A percentile compares a stretch with the other conserved stretches of the same genome.
These are phyloP conservation scores for Tubosaeta sp. DNA, from an alignment of 768 basidiomycete genomes.

Conservation along the genomic window DNA sequence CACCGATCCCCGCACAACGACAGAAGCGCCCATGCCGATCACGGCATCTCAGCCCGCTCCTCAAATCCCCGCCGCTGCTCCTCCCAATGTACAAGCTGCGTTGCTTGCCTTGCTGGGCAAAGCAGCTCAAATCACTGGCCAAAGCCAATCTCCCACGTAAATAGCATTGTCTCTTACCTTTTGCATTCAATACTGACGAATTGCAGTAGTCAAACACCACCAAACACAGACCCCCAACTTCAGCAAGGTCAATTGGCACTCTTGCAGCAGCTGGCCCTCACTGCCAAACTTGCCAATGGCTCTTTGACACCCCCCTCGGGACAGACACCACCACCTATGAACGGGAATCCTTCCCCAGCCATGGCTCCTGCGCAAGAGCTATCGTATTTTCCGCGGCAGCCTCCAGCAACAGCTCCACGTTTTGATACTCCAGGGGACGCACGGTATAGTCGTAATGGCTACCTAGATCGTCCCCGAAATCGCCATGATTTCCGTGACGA, in stretches of 20 bases:
- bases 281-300: slow-evolving; percentile 41
- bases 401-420: slow-evolving; percentile 16
- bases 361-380: slow-evolving; percentile 17
- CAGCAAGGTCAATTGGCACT: slow-evolving; percentile 61
- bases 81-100: slow-evolving; percentile 50
- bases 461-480: slow-evolving; percentile 42
- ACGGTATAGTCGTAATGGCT: slow-evolving; percentile 29
- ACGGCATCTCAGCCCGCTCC: slow-evolving; percentile 26
- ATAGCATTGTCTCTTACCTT: slow-evolving; percentile 2
- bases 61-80: slow-evolving; percentile 22
- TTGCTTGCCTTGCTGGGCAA: slow-evolving; percentile 67
- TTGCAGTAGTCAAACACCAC: slow-evolving; percentile 53
- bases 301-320: slow-evolving; percentile 22
- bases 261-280: slow-evolving; percentile 72
- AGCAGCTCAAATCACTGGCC: slow-evolving; percentile 47
- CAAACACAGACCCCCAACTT: slow-evolving; percentile 49
- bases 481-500: slow-evolving; percentile 49
- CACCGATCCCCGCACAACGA: slow-evolving; percentile 37
- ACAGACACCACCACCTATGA: slow-evolving; percentile 27
- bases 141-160: slow-evolving; percentile 28
- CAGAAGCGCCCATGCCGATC: slow-evolving; percentile 25
- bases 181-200: background rate
- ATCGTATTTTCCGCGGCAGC: slow-evolving; percentile 7
- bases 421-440: slow-evolving; percentile 36
- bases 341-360: background rate